phyloP scores from a whole-genome alignment of 2,329 filamentous ascomycete species.

The Ophiostoma sp. region DNA sequence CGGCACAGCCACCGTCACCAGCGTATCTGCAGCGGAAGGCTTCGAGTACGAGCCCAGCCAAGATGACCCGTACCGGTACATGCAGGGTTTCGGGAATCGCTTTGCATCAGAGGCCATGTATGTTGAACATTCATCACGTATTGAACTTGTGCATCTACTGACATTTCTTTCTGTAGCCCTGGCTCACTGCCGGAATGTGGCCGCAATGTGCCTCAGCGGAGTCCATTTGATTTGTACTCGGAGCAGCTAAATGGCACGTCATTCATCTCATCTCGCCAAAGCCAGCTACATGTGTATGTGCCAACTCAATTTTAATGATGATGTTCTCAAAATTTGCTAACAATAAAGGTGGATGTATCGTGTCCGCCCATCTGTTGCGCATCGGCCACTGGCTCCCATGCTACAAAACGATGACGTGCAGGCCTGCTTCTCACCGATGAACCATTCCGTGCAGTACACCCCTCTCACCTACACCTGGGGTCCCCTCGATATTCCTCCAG shows the following conservation, averaged over 20 bases:
- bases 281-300: constrained; percentile 35
- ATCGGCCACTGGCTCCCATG: constrained; percentile 14
- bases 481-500: constrained; percentile 36
- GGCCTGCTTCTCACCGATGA: constrained; percentile 43
- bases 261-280: constrained; percentile 32
- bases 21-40: constrained; percentile 11
- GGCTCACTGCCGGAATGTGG: constrained; percentile 39
- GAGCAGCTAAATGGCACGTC: constrained; percentile 45
- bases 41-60: constrained; percentile 6
- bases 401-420: constrained; percentile 31
- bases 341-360: constrained; percentile 20
- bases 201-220: constrained; percentile 42
- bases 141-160: neutral
- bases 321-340: constrained; percentile 23
- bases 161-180: constrained; percentile 27
- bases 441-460: constrained; percentile 33
- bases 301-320: constrained; percentile 22
- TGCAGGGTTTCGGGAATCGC: constrained; percentile 51
- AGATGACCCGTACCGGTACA: constrained; percentile 46
- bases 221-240: constrained; percentile 39
- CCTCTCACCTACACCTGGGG: constrained; percentile 44
- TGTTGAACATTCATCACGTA: neutral
- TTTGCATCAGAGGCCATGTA: constrained; percentile 42
- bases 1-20: neutral
- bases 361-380: constrained; percentile 16